Evolutionary conservation across 2,329 filamentous ascomycete genomes (phyloP), one percentile per base, ranked within the genome.

Genomic region (Amylocarpus encephaloides): DNA sequence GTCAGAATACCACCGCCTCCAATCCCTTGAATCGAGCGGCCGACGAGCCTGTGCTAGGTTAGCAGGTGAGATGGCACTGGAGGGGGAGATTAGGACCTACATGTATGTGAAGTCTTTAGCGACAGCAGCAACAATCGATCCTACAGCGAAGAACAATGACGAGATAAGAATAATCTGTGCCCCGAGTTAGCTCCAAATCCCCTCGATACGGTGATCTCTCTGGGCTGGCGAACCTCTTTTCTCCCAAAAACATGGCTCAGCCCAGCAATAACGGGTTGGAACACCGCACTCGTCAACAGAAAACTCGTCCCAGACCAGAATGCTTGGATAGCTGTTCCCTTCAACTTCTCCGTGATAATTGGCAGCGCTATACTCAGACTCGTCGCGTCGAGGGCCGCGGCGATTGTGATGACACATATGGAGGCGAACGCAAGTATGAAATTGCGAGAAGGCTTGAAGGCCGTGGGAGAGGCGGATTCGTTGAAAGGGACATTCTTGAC

Each of bases 301-400:
- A 85, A 88, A 13, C 80, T 80, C 4, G 84, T 87, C 1, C 83
- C 84, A 11, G 81, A 77, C 85, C 83, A 88, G 61, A 87, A 87
- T 0, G 82, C 80, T 66, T 86, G 72, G 30, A 81, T 74, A 2
- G 76, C 77, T 0, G 71, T 73, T 39, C 78, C 77, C 26, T 70
- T 57, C 6, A 82, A 69, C 16, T 73, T 73, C 6, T 65, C 56
- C n/a, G 76, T 73, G 51, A 81, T 77, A 36, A 71, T 73, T 4
- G 72, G 76, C 30, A 85, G 66, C 3, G 82, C 80, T 6, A 84
- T 80, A 3, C 78, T 80, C 46, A 85, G 71, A 3, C 78, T 83
- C 1, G 82, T 85, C 3, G 80, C 81, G 64, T 86, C 82, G 26
- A 86, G 70, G 11, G 82, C 79, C 2, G 80, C 78, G 68, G 82